Base-by-base conservation (phyloP, 2,329 filamentous ascomycete species). In the Talaromyces sp. region DNA sequence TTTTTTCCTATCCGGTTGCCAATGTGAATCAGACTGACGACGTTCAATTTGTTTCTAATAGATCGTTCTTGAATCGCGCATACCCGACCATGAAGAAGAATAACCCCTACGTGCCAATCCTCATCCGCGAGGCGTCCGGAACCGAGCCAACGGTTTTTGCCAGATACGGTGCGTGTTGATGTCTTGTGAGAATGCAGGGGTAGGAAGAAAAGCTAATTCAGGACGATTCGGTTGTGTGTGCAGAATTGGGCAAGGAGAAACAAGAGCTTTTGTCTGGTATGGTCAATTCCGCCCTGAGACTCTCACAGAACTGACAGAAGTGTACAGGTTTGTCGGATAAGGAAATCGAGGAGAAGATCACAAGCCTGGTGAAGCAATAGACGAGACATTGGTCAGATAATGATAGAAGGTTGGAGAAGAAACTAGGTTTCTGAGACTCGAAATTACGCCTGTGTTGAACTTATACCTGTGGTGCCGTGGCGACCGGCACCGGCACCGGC, bases 61-160 rank as follows among this genome's bases (percentile, higher is more conserved):
- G 95, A 77, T 88, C 90, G 32, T 99, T 99, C 80, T 84, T 99
- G 68, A 89, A 88, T 67, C 87, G 91, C 75, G 88, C 92, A 68
- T 99, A 99, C 79, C 95, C 95, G 54, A 95, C 91, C 63, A 98
- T 99, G 93, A 99, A 99, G 87, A 96, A 96, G 84, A 91, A 93
- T 84, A 99, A 99, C 82, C 95, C 95, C 61, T 82, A 90, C 78
- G 93, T 85, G 55, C 95, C 95, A 59, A 98, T 99, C 78, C 83
- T 99, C 82, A 88, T 99, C 72, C 91, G 95, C 74, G 95, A 98
- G 82, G 95, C 93, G 58, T 81, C 86, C 69, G 92, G 91, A 72
- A 91, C 91, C 59, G 81, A 90, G 75, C 93, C 95, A 66, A 89
- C 87, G 77, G 86, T 99, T 66, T 98, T 89, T 78, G 93, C 93